Conservation (phyloP, 2,329 filamentous ascomycete species). For the Arthroderma sp. region DNA sequence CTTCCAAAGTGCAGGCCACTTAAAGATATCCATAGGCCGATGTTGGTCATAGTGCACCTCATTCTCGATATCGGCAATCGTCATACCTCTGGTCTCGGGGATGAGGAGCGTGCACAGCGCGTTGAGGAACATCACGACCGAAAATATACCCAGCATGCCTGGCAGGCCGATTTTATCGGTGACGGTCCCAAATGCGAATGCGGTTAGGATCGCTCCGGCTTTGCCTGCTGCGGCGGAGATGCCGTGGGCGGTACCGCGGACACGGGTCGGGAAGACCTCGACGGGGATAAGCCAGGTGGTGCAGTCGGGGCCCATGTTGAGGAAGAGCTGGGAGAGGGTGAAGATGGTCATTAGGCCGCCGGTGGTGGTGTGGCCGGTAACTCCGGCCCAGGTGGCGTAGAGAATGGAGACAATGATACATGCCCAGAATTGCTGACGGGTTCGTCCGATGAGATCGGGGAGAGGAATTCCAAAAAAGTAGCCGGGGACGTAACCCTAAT, state of each 20-base stretch:
- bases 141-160: background rate
- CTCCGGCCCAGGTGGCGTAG: background rate
- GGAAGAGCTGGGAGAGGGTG: background rate
- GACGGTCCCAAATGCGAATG: background rate
- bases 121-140: background rate
- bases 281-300: slow-evolving; percentile 30
- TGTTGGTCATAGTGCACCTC: background rate
- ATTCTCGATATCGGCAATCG: background rate
- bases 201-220: slow-evolving; percentile 38
- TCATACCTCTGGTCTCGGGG: background rate
- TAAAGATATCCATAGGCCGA: background rate
- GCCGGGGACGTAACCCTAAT: background rate
- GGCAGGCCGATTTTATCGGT: background rate
- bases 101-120: background rate
- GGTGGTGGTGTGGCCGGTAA: background rate
- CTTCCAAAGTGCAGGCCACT: background rate
- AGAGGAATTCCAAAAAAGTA: background rate
- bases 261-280: slow-evolving; percentile 45
- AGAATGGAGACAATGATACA: background rate
- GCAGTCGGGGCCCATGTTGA: slow-evolving; percentile 1
- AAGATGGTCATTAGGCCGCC: background rate
- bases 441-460: background rate
- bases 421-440: background rate
- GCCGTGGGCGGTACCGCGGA: slow-evolving; percentile 45
- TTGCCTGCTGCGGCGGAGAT: slow-evolving; percentile 45